phyloP scores from a whole-genome alignment of 1,284 basidiomycete genomes.

The Pholiota adiposa region DNA sequence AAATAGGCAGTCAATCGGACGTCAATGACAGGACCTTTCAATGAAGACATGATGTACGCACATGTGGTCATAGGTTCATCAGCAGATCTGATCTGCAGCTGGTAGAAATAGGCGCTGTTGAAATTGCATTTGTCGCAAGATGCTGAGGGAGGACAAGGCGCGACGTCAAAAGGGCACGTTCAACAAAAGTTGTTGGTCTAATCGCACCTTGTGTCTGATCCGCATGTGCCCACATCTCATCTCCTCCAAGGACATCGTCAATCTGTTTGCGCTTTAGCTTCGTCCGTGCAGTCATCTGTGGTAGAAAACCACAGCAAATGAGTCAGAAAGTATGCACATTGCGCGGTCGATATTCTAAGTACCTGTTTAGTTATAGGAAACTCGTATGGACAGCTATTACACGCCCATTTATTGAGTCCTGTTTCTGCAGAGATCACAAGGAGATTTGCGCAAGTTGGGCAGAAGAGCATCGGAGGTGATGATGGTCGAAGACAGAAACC shows the following conservation, averaged over 20 bases:
- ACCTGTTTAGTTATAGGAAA: constrained; percentile 89
- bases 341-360: too few relatives aligned
- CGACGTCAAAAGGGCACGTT: background rate
- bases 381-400: constrained; percentile 94
- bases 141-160: constrained; percentile 44
- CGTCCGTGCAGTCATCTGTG: constrained; percentile 86
- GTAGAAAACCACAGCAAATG: background rate
- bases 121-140: constrained; percentile 93
- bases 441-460: constrained; percentile 95
- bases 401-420: constrained; percentile 89
- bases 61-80: constrained; percentile 98
- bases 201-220: constrained; percentile 84
- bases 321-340: background rate
- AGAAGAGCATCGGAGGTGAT: constrained; percentile 77
- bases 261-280: constrained; percentile 85
- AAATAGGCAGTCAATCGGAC: constrained; percentile 1
- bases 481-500: background rate
- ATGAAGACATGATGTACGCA: constrained; percentile 46
- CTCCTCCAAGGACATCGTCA: constrained; percentile 93
- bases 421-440: constrained; percentile 81
- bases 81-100: constrained; percentile 94
- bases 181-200: background rate
- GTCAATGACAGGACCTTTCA: background rate
- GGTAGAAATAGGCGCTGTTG: constrained; percentile 90
- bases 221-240: constrained; percentile 95